Evolutionary conservation across 768 basidiomycete genomes (phyloP), one percentile per base, ranked within the genome.

Genomic region (Postia placenta): DNA sequence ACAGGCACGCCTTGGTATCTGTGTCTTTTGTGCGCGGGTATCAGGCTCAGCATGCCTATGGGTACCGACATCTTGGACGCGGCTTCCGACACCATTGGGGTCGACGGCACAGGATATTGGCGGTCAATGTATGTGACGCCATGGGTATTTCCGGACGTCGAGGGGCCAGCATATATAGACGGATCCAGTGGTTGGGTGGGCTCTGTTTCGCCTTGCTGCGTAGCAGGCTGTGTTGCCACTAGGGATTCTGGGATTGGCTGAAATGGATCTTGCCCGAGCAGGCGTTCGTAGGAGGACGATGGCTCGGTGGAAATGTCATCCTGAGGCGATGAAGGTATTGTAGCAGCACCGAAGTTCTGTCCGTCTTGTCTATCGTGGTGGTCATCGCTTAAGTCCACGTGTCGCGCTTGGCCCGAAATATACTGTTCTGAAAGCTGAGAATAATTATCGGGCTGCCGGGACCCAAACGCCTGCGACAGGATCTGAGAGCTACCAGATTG

Each of bases 401-500:
- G 11, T 47, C 42, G 47, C 0, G 28, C 27, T 25, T 58, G 57
- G 0, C 45, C 57, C 4, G 47, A 50, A 0, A 48, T 48, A 22
- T 40, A 54, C 17, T 38, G 24, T 15, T 56, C 54, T 9, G 51
- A 48, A 4, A 38, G 14, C 36, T 55, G 54, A 5, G 49, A 47
- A 33, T 48, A 45, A 2, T 40, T 45, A 12, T 25, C 35, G 14
- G 26, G 38, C 15, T 36, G 33, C 38, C 47, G 49, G 0, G 49
- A 44, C 1, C 39, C 46, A 1, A 24, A 14, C 19, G 11, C 7
- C n/a, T 40, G 49, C 20, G 39, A 35, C 3, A 4, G n/a, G 23
- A 26, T 64, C 47, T 71, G 71, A 4, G 73, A 72, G 36, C 67
- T 65, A 26, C 62, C 68, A 0, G 75, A 75, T 43, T 68, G 48